Evolutionary conservation across 2,329 filamentous ascomycete species (phyloP), one percentile per base, ranked within the genome.

Genomic region (Penicillium decumbens): DNA sequence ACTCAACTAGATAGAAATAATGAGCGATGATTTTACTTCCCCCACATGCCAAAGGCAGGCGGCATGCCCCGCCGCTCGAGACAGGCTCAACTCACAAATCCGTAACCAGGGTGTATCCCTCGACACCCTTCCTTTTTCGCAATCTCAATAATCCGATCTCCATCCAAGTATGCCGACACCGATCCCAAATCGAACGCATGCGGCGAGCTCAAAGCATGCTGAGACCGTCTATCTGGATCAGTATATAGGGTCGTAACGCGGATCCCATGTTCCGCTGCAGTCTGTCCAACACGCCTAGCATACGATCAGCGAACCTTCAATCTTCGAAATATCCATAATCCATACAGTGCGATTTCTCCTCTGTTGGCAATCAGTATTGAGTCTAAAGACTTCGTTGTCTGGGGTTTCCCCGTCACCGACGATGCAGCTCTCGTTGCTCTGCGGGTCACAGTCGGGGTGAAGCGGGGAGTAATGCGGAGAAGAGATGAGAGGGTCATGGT

Each of bases 311-410:
- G 43, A 37, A 37, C 25, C 7, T 23, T 18, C 24, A 48, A 25
- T 13, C 20, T 5, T 2, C 50, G 32, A 38, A 5, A 15, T 33
- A 12, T 18, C 1, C 9, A 25, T 10, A 5, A 29, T 37, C 62
- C 74, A 56, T 68, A 80, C 67, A 98, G 79, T 43, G 93, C 93
- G 62, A 98, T 98, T 73, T 98, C 93, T 62, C 93, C 93, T 61
- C 93, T 85, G 69, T 98, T 98, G 46, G 93, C 93, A 67, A 98
- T 97, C 23, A 98, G 80, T 37, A 97, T 87, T 7, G 90, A 95
- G 47, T 83, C 84, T 44, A 81, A 62, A n/a, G 76, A 61, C 45
- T 69, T 76, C 39, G 59, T 53, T 39, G 55, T 60, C 24, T 38
- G 41, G 12, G 62, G 38, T 13, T 53, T 46, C 38, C 49, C 60